Percentiles rank a stretch among this genome's conserved stretches.
Evolutionary conservation across 805 yeast species (phyloP).

Genomic region (Jamesozyma rosinii): DNA sequence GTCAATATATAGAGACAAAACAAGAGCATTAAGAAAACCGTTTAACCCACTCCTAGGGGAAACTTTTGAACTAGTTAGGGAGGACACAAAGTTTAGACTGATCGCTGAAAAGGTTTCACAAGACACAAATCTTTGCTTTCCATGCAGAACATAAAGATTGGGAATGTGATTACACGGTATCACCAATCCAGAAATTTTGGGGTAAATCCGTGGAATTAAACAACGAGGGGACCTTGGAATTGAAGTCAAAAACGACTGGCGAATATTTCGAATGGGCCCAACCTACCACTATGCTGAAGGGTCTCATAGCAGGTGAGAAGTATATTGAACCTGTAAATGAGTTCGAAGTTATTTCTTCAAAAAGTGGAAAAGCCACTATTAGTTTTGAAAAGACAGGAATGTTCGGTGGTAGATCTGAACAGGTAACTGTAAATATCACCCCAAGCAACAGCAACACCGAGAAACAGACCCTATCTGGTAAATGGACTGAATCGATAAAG

Average conservation of each 20-base stretch:
- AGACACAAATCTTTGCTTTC: slow-evolving; percentile 73
- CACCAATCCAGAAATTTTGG: slow-evolving; percentile 86
- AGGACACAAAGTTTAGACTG: slow-evolving; percentile 65
- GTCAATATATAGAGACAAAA: slow-evolving; percentile 63
- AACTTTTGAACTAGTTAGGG: slow-evolving; percentile 81
- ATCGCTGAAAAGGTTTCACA: slow-evolving; percentile 83
- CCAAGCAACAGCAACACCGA: slow-evolving; percentile 16
- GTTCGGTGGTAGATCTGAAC: slow-evolving; percentile 75
- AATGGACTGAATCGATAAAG: slow-evolving; percentile 69
- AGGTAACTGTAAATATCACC: slow-evolving; percentile 33
- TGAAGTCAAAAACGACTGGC: slow-evolving; percentile 50
- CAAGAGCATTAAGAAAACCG: slow-evolving; percentile 76
- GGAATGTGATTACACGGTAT: slow-evolving; percentile 55
- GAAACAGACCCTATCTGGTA: slow-evolving; percentile 41
- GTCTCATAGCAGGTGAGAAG: slow-evolving; percentile 89
- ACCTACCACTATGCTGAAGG: slow-evolving; percentile 75
- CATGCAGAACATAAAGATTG: slow-evolving; percentile 66
- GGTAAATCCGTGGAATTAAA: slow-evolving; percentile 83
- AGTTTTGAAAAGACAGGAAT: slow-evolving; percentile 78
- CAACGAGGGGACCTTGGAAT: slow-evolving; percentile 58
- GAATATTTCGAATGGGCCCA: slow-evolving; percentile 70
- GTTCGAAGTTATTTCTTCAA: slow-evolving; percentile 55
- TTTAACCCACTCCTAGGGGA: slow-evolving; percentile 93
- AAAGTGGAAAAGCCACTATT: slow-evolving; percentile 60
- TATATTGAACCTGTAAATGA: slow-evolving; percentile 78